A percentile compares a stretch with the other conserved stretches of the same genome.
Evolutionary conservation across 2,329 filamentous ascomycete genomes (phyloP).

Genomic region (Nigrospora oryzae): DNA sequence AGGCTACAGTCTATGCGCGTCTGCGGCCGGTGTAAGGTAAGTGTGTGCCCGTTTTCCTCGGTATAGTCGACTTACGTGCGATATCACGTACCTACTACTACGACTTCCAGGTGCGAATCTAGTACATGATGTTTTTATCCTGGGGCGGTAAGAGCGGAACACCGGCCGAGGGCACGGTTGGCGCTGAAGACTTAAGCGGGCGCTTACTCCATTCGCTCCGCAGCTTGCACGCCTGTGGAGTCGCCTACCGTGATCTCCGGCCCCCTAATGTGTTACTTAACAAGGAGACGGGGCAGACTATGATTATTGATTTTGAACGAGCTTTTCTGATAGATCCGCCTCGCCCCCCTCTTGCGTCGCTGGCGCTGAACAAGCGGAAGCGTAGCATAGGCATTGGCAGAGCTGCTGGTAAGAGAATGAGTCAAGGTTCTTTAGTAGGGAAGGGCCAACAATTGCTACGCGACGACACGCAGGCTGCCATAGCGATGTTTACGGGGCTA

Average conservation of each 20-base stretch:
- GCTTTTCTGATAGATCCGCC: slow-evolving; percentile 10
- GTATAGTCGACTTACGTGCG: slow-evolving; percentile 23
- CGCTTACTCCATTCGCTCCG: slow-evolving; percentile 8
- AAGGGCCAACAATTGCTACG: no score
- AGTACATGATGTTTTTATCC: slow-evolving; percentile 24
- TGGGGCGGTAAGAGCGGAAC: slow-evolving; percentile 18
- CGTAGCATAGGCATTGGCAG: not conserved
- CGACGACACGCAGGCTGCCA: no score
- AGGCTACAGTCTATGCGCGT: slow-evolving; percentile 25
- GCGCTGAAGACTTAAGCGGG: not conserved
- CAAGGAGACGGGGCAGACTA: slow-evolving; percentile 11
- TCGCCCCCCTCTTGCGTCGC: slow-evolving; percentile 8
- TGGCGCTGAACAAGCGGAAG: slow-evolving; percentile 14
- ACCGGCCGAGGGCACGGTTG: not conserved
- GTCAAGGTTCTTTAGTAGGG: no score
- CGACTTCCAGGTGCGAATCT: slow-evolving; percentile 19
- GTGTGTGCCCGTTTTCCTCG: slow-evolving; percentile 27
- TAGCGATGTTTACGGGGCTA: no score
- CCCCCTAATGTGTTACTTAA: slow-evolving; percentile 18
- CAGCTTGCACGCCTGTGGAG: slow-evolving; percentile 14
- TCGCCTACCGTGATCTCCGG: slow-evolving; percentile 17
- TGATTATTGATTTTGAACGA: slow-evolving; percentile 23
- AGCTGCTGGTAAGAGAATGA: not conserved
- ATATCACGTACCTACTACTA: slow-evolving; percentile 24
- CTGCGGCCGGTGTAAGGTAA: slow-evolving; percentile 23